Percentiles rank a stretch among this genome's conserved stretches.
These are phyloP conservation scores for Penicillium fimorum DNA, from an alignment of 495 filamentous ascomycete species.

Conservation along the genomic window DNA sequence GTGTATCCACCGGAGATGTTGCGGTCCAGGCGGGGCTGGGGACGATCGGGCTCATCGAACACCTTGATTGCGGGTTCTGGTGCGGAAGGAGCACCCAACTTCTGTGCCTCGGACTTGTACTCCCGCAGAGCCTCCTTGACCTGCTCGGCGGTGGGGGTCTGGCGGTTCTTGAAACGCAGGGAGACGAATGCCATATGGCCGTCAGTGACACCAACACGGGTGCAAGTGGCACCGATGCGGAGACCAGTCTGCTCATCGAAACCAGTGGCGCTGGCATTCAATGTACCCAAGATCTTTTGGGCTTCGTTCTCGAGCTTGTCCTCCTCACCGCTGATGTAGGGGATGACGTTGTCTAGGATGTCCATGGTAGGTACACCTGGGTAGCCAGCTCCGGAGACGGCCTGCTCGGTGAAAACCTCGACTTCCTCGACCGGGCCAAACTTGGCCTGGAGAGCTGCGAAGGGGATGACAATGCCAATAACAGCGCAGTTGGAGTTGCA, in stretches of 20 bases:
- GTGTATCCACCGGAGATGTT: conserved; percentile 74
- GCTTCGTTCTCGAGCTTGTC: conserved; percentile 86
- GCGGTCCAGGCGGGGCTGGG: conserved; percentile 81
- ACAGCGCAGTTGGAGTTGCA: conserved; percentile 93
- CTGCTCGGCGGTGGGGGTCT: conserved; percentile 57
- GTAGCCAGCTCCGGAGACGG: conserved; percentile 84
- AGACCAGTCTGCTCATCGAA: conserved; percentile 63
- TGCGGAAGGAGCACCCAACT: conserved; percentile 72
- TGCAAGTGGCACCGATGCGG: conserved; percentile 75
- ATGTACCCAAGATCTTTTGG: conserved; percentile 73
- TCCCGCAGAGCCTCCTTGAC: conserved; percentile 67
- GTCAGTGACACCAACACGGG: conserved; percentile 78
- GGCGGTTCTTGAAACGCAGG: conserved; percentile 62
- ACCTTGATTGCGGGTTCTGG: conserved; percentile 71
- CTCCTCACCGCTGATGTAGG: conserved; percentile 83
- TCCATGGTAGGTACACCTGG: conserved; percentile 77
- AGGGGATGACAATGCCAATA: conserved; percentile 85
- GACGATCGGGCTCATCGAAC: conserved; percentile 75
- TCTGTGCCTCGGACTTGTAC: conserved; percentile 74
- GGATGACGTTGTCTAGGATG: conserved; percentile 79
- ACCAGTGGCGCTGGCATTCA: conserved; percentile 63
- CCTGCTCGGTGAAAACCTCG: conserved; percentile 84
- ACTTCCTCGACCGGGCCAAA: conserved; percentile 74
- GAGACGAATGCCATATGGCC: conserved; percentile 84
- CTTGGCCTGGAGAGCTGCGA: conserved; percentile 73